These are phyloP conservation scores for Babesia sp. DNA, from an alignment of 169 alveolate genomes.

Conservation along the genomic window DNA sequence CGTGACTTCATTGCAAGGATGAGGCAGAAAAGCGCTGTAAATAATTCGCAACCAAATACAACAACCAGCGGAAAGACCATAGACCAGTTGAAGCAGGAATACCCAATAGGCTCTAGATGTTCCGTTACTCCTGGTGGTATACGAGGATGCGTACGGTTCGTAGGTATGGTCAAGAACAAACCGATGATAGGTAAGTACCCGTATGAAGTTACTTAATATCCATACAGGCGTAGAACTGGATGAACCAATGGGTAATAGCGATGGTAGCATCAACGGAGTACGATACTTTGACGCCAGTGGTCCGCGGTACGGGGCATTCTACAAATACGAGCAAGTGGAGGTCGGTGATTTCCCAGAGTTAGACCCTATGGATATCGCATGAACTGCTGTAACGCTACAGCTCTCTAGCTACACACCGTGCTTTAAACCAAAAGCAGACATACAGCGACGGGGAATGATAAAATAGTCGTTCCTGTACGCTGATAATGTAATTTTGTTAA, in stretches of 20 bases:
- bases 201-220: not conserved
- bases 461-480: no score
- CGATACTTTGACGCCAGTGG: conserved; percentile 79
- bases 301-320: conserved; percentile 80
- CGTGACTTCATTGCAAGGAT: conserved; percentile 77
- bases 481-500: no score
- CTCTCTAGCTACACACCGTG: no score
- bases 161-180: conserved; percentile 58
- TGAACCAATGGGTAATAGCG: conserved; percentile 88
- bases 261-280: conserved; percentile 79
- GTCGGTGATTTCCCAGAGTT: conserved; percentile 88
- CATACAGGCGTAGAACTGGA: conserved; percentile 85
- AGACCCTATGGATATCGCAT: conserved; percentile 81
- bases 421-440: no score
- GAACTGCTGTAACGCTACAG: no score
- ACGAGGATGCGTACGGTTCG: conserved; percentile 59
- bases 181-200: conserved; percentile 16
- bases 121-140: conserved; percentile 58
- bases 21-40: conserved; percentile 17
- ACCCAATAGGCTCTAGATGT: conserved; percentile 57
- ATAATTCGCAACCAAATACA: not conserved
- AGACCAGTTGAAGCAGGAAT: conserved; percentile 35
- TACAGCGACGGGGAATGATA: no score
- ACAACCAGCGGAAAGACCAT: not conserved
- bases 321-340: conserved; percentile 76